Evolutionary conservation across 2,329 filamentous ascomycete genomes (phyloP).

Genomic region (Passalora sequoiae): DNA sequence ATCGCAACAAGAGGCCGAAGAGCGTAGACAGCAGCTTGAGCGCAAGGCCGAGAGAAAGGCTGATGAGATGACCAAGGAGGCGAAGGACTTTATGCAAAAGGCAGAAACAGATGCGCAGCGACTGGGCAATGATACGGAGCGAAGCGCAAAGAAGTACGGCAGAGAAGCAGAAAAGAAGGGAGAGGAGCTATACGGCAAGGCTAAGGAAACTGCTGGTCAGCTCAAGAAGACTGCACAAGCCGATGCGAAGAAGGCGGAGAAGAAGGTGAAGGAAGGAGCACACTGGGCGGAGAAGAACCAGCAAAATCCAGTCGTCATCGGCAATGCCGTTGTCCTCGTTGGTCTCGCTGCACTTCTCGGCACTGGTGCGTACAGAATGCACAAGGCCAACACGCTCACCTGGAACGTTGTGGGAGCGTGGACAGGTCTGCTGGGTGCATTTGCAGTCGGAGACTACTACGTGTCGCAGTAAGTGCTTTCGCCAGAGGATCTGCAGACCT

Average conservation of each 20-base stretch:
- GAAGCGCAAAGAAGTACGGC: conserved; percentile 15
- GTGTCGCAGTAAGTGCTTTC: conserved; percentile 49
- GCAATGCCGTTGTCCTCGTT: conserved; percentile 49
- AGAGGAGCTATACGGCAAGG: conserved; percentile 32
- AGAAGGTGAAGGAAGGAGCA: conserved; percentile 45
- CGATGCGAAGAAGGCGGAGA: conserved; percentile 49
- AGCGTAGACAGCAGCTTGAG: conserved; percentile 18
- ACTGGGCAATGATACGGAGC: conserved; percentile 48
- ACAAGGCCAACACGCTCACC: conserved; percentile 49
- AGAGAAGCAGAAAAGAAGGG: conserved; percentile 17
- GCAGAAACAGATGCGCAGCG: conserved; percentile 59
- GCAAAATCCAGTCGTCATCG: conserved; percentile 52
- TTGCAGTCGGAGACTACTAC: conserved; percentile 54
- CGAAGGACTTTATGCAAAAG: conserved; percentile 26
- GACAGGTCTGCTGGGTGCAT: conserved; percentile 51
- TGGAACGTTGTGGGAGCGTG: conserved; percentile 55
- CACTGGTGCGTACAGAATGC: conserved; percentile 53
- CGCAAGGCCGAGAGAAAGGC: conserved; percentile 16
- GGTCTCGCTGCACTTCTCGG: conserved; percentile 47
- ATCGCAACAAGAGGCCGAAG: conserved; percentile 27
- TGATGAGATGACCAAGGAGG: conserved; percentile 19
- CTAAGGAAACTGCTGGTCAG: conserved; percentile 57
- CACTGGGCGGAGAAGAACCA: conserved; percentile 46
- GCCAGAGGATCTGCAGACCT: neutral
- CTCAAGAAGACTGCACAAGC: conserved; percentile 49